phyloP scores from a whole-genome alignment of 2,329 filamentous ascomycete species.

The Epichloe brachyelytri region DNA sequence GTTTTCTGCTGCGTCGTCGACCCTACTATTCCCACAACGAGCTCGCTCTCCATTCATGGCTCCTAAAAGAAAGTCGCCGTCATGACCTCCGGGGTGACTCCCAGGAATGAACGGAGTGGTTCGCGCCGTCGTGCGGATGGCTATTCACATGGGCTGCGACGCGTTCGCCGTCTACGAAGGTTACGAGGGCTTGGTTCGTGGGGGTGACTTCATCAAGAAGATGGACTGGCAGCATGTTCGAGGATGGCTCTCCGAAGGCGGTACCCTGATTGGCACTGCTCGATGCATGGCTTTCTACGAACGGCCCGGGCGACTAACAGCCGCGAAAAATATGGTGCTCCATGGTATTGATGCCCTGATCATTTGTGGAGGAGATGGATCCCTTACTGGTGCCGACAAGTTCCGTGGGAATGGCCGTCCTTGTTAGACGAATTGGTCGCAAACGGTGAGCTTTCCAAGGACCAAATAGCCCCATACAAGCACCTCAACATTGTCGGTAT shows the following conservation, averaged over 20 bases:
- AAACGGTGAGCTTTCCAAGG: conserved; percentile 53
- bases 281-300: conserved; percentile 88
- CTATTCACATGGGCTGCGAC: conserved; percentile 72
- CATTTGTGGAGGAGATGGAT: conserved; percentile 94
- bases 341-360: conserved; percentile 91
- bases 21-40: conserved; percentile 8
- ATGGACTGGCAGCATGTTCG: conserved; percentile 91
- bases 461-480: conserved; percentile 63
- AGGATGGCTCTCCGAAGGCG: conserved; percentile 86
- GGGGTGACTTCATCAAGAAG: conserved; percentile 74
- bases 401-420: conserved; percentile 90
- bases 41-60: conserved; percentile 24
- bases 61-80: conserved; percentile 63
- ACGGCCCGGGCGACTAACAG: conserved; percentile 66
- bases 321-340: conserved; percentile 87
- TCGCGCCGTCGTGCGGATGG: conserved; percentile 80
- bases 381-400: conserved; percentile 85
- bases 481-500: conserved; percentile 93
- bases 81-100: conserved; percentile 90
- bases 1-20: conserved; percentile 3
- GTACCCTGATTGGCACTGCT: conserved; percentile 90
- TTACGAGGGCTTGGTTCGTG: conserved; percentile 87
- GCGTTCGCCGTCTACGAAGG: conserved; percentile 80
- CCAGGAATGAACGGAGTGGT: conserved; percentile 92
- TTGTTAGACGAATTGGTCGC: conserved; percentile 74